Percentiles rank a stretch among this genome's conserved stretches.
Conservation (phyloP, 2,329 filamentous ascomycete genomes). For the Aspergillus unguis region DNA sequence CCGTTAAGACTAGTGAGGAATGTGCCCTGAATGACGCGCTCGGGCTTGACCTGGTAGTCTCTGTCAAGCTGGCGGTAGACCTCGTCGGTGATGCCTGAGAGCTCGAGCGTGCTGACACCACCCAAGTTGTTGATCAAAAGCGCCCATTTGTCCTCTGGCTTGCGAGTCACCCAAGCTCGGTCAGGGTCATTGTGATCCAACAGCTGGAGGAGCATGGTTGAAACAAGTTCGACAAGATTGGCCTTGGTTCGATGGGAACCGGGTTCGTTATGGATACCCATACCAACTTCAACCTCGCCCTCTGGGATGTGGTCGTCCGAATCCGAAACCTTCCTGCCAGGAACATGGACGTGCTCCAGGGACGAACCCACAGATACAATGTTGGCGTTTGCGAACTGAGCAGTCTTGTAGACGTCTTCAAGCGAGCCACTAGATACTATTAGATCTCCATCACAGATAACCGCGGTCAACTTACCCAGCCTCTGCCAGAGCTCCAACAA, state of each 20-base stretch:
- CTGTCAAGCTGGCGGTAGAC: conserved; percentile 59
- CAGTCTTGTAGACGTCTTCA: conserved; percentile 69
- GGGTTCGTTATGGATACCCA: conserved; percentile 70
- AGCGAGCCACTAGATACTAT: conserved; percentile 47
- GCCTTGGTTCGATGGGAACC: conserved; percentile 52
- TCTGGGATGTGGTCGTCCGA: conserved; percentile 51
- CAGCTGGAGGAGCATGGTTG: conserved; percentile 64
- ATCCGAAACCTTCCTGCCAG: conserved; percentile 62
- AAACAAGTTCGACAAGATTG: conserved; percentile 50
- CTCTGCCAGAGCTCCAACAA: conserved; percentile 77
- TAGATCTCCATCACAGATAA: background rate
- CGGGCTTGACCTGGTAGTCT: conserved; percentile 59
- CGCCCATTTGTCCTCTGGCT: conserved; percentile 58
- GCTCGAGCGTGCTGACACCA: conserved; percentile 63
- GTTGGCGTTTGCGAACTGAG: conserved; percentile 68
- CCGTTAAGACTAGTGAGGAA: conserved; percentile 72
- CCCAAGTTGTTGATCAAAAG: conserved; percentile 68
- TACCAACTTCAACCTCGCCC: conserved; percentile 64
- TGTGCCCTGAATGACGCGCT: conserved; percentile 61
- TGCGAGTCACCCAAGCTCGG: conserved; percentile 59
- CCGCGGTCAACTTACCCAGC: conserved; percentile 51
- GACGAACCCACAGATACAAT: conserved; percentile 82
- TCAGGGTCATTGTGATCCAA: conserved; percentile 62
- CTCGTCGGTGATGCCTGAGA: conserved; percentile 66
- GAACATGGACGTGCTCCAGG: conserved; percentile 88